phyloP scores from a whole-genome alignment of 371 early-diverging fungal genomes.

The Zychaea mexicana region DNA sequence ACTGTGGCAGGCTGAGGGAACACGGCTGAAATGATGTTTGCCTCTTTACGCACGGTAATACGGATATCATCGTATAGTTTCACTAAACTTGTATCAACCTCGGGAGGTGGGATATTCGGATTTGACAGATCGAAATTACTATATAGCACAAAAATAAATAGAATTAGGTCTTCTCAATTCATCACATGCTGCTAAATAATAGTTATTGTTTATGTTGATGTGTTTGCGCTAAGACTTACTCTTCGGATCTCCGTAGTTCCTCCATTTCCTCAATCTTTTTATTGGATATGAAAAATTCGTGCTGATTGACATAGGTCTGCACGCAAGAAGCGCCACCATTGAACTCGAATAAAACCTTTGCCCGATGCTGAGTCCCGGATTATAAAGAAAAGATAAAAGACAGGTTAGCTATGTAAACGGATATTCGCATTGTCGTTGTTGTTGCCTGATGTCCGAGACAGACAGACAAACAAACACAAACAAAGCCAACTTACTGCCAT shows the following conservation, averaged over 20 bases:
- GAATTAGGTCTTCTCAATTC: not conserved
- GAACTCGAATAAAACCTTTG: constrained; percentile 86
- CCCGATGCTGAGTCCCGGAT: too few species aligned
- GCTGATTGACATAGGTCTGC: constrained; percentile 94
- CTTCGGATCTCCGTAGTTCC: constrained; percentile 39
- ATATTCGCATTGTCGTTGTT: too few species aligned
- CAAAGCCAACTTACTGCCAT: constrained; percentile 64
- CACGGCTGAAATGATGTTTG: constrained; percentile 85
- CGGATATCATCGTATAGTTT: constrained; percentile 84
- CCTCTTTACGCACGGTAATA: constrained; percentile 82
- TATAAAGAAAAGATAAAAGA: constrained; percentile 9
- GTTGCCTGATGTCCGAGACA: too few species aligned
- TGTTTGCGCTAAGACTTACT: constrained; percentile 28
- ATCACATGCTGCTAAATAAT: not conserved
- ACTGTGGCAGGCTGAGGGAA: constrained; percentile 93
- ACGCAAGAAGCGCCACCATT: constrained; percentile 96
- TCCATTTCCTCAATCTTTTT: constrained; percentile 69
- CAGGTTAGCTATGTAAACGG: not conserved
- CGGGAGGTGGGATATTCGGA: constrained; percentile 60
- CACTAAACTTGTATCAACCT: constrained; percentile 76
- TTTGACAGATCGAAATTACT: constrained; percentile 43
- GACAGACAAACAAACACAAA: not conserved
- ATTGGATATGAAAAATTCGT: constrained; percentile 91
- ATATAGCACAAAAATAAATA: not conserved
- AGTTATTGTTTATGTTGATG: too few species aligned